These are phyloP conservation scores for Botrytis sinoallii DNA, from an alignment of 2,329 filamentous ascomycete genomes.

Conservation along the genomic window DNA sequence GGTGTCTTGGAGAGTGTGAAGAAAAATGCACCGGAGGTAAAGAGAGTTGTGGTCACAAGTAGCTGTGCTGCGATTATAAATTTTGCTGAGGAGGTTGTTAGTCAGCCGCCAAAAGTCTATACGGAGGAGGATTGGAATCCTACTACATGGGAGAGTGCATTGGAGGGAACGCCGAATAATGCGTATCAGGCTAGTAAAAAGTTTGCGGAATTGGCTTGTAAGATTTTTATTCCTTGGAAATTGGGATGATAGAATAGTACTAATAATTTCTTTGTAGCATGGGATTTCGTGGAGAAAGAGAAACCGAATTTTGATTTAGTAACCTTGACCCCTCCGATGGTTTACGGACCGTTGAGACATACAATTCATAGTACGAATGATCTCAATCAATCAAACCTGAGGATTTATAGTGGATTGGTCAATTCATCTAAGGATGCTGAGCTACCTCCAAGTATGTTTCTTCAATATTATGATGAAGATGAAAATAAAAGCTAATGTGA, in stretches of 20 bases:
- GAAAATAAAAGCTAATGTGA: not conserved
- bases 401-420: slow-evolving; percentile 49
- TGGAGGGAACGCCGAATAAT: slow-evolving; percentile 37
- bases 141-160: slow-evolving; percentile 46
- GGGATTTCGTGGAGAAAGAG: slow-evolving; percentile 56
- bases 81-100: slow-evolving; percentile 23
- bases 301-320: slow-evolving; percentile 55
- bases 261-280: slow-evolving; percentile 43
- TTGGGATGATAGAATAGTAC: not conserved
- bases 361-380: slow-evolving; percentile 57
- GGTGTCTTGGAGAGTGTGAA: slow-evolving; percentile 71
- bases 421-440: slow-evolving; percentile 51
- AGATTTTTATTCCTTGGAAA: not conserved
- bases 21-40: slow-evolving; percentile 55
- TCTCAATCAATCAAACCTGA: slow-evolving; percentile 68
- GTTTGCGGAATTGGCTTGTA: slow-evolving; percentile 58
- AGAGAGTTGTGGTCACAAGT: slow-evolving; percentile 62
- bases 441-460: slow-evolving; percentile 41
- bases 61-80: slow-evolving; percentile 35
- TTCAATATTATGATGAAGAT: not conserved
- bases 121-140: slow-evolving; percentile 54
- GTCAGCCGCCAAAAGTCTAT: slow-evolving; percentile 36
- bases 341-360: slow-evolving; percentile 60
- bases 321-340: slow-evolving; percentile 58
- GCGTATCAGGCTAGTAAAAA: slow-evolving; percentile 55